phyloP scores from a whole-genome alignment of 2,329 filamentous ascomycete species.

The Furcasterigmium furcatum region DNA sequence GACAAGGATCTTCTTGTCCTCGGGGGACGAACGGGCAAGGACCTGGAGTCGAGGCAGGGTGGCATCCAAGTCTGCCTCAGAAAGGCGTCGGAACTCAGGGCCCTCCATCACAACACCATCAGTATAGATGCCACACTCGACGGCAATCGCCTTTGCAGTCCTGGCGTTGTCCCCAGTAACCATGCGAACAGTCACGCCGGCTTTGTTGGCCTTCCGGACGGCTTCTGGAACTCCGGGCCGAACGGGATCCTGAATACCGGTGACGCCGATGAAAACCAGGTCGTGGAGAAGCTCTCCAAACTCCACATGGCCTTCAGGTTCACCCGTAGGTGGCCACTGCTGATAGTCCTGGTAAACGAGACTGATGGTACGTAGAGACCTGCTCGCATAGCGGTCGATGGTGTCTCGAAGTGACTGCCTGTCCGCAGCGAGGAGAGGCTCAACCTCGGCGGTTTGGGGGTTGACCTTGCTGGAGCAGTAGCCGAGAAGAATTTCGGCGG shows the following conservation, averaged over 20 bases:
- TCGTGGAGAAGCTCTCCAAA: conserved; percentile 34
- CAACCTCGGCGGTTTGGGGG: conserved; percentile 37
- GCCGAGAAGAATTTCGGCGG: conserved; percentile 46
- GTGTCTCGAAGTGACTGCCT: conserved; percentile 21
- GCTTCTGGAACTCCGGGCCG: conserved; percentile 12
- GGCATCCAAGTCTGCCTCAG: conserved; percentile 42
- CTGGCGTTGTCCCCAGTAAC: conserved; percentile 41
- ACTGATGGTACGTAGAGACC: conserved; percentile 64
- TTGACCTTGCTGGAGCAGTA: conserved; percentile 37
- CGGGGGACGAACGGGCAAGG: conserved; percentile 65
- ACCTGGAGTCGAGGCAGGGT: conserved; percentile 51
- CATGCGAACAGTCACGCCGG: conserved; percentile 41
- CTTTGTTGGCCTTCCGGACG: conserved; percentile 8
- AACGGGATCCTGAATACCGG: conserved; percentile 13
- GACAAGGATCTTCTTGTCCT: conserved; percentile 68
- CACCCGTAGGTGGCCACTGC: conserved; percentile 63
- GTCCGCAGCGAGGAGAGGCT: conserved; percentile 25
- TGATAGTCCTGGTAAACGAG: conserved; percentile 65
- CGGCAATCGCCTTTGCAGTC: conserved; percentile 46
- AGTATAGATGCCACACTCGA: conserved; percentile 52
- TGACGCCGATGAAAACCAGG: conserved; percentile 38
- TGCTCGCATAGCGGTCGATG: conserved; percentile 54
- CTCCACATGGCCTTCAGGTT: conserved; percentile 50
- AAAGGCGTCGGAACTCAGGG: conserved; percentile 53
- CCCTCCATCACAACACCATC: conserved; percentile 60